Evolutionary conservation across 2,329 filamentous ascomycete species (phyloP).

Genomic region (Pyrenochaeta sp.): DNA sequence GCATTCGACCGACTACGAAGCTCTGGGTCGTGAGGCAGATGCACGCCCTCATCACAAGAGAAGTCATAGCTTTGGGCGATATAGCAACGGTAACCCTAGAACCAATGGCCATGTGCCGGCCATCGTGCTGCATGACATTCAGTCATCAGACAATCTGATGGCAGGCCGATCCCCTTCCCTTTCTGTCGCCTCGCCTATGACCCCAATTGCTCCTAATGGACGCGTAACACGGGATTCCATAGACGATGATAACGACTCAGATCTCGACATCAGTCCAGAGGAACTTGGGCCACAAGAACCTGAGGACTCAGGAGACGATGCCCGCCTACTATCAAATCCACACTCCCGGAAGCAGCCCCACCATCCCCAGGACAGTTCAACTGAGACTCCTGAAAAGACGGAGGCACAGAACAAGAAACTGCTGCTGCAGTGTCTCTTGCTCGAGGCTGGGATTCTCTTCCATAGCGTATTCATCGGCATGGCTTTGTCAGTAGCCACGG

Average conservation of each 20-base stretch:
- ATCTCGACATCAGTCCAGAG: constrained; percentile 46
- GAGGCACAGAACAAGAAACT: constrained; percentile 66
- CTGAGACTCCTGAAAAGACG: constrained; percentile 35
- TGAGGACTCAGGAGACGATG: constrained; percentile 40
- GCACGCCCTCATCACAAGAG: constrained; percentile 37
- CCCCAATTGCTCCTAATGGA: constrained; percentile 16
- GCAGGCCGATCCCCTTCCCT: constrained; percentile 44
- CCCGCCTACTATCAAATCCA: constrained; percentile 39
- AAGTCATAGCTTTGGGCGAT: constrained; percentile 45
- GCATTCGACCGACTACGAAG: constrained; percentile 63
- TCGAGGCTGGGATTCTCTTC: constrained; percentile 81
- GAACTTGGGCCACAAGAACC: constrained; percentile 43
- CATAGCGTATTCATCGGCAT: constrained; percentile 81
- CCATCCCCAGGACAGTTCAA: constrained; percentile 16
- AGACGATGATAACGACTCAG: constrained; percentile 42
- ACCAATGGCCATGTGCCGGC: constrained; percentile 37
- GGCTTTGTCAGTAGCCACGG: constrained; percentile 73
- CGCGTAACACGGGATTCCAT: constrained; percentile 15
- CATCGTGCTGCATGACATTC: constrained; percentile 44
- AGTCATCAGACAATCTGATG: constrained; percentile 45
- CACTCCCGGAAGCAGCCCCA: constrained; percentile 27
- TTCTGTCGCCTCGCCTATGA: constrained; percentile 33
- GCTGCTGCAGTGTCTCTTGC: constrained; percentile 75
- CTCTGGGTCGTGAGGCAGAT: constrained; percentile 37
- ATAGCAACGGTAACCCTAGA: constrained; percentile 27